Base-by-base conservation (phyloP, 768 basidiomycete species). In the Collybia mongolica region DNA sequence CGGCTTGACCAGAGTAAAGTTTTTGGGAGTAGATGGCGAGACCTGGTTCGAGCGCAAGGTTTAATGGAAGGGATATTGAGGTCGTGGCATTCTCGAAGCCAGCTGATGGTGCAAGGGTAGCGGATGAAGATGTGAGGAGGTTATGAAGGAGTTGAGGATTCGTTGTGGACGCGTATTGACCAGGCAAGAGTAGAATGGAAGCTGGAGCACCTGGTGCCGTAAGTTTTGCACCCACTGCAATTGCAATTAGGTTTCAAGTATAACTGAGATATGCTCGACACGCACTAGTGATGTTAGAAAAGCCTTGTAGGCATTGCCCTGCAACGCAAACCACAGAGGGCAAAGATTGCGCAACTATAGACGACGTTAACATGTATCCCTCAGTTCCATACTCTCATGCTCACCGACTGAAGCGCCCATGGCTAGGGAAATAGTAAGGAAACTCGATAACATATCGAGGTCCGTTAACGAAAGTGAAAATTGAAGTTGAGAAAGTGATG, bases 231-330 rank as follows among this genome's bases (percentile, higher is more conserved):
- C 90, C 90, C 54, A 93, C 90, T 93, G 51, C 15, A 22, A 48
- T 28, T 15, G 22, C 39, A 5, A 40, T 45, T 42, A 47, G 23
- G 51, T 63, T 57, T 47, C 55, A 43, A 39, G n/a, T 22, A 37
- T 37, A 17, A 12, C 50, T 40, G 8, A 46, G 8, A 49, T 26
- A 20, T 38, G 38, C 4, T 45, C 3, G 39, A 37, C 15, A 68
- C 72, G 28, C 51, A 84, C 88, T 71, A 60, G 88, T 86, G 19
- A 76, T 80, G 62, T 92, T 91, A 26, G 87, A 82, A 68, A 70
- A 80, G 51, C 90, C 90, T 66, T 90, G 78, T 49, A 92, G 70
- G 74, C 90, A 92, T 86, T 93, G 89, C 58, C 90, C 90, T 65
- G 90, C 86, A 88, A 89, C 73, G 76, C 90, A 92, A 54, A 93